A percentile compares a stretch with the other conserved stretches of the same genome.
phyloP scores from a whole-genome alignment of 352 stramenopile species.

The Pythium angustatum region DNA sequence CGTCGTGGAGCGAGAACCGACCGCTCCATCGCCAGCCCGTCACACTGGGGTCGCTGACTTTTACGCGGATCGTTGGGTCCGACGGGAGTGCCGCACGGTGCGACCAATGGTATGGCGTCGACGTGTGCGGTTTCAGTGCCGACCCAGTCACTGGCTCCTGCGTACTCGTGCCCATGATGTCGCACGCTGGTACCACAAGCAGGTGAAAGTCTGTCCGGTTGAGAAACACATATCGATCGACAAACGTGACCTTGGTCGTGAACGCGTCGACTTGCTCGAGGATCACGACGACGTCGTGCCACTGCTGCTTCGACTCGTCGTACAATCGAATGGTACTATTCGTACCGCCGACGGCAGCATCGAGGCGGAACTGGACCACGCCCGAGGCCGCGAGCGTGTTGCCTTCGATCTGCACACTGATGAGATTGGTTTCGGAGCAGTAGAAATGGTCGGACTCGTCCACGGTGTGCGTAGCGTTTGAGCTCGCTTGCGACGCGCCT shows the following conservation, averaged over 20 bases:
- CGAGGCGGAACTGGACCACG: constrained; percentile 58
- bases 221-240: constrained; percentile 78
- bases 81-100: constrained; percentile 47
- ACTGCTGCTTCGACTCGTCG: constrained; percentile 68
- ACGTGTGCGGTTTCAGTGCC: constrained; percentile 40
- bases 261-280: constrained; percentile 65
- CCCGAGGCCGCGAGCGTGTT: constrained; percentile 55
- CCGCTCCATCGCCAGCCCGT: constrained; percentile 76
- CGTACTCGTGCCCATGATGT: constrained; percentile 34
- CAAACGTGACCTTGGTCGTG: constrained; percentile 77
- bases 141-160: constrained; percentile 17
- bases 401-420: constrained; percentile 68
- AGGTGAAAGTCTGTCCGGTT: constrained; percentile 70
- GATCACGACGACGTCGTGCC: constrained; percentile 76
- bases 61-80: constrained; percentile 68
- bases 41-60: constrained; percentile 42
- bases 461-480: constrained; percentile 23
- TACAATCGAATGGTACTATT: constrained; percentile 75
- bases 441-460: constrained; percentile 69
- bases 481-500: background rate
- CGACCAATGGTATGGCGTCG: constrained; percentile 71
- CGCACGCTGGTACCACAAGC: constrained; percentile 48
- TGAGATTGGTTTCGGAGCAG: constrained; percentile 64
- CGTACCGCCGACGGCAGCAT: constrained; percentile 47
- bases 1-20: constrained; percentile 79